phyloP scores from a whole-genome alignment of 2,329 filamentous ascomycete genomes.

The Trichoderma harzianum region DNA sequence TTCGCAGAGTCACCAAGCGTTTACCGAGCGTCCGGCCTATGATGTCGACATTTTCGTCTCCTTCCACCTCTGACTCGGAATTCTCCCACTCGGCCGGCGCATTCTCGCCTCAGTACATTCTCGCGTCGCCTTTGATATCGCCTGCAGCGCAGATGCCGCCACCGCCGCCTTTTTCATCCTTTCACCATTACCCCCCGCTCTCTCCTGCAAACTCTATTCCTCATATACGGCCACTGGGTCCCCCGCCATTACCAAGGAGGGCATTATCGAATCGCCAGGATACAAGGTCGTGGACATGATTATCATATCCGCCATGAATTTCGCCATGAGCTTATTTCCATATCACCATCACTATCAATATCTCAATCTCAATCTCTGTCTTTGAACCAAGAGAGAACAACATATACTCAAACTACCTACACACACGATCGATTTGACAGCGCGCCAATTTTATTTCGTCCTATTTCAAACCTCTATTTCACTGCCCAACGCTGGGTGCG shows the following conservation, averaged over 20 bases:
- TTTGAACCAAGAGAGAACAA: neutral
- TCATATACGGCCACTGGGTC: neutral
- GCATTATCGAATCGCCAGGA: neutral
- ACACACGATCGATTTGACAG: neutral
- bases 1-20: conserved; percentile 17
- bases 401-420: neutral
- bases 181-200: neutral
- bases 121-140: conserved; percentile 10
- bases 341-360: too few species aligned
- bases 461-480: neutral
- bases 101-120: conserved; percentile 1
- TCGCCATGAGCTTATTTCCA: neutral
- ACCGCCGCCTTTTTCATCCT: neutral
- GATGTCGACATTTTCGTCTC: conserved; percentile 2
- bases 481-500: neutral
- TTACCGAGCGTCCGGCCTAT: neutral
- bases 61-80: conserved; percentile 12
- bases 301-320: neutral
- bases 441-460: neutral
- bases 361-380: neutral
- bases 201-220: conserved; percentile 2
- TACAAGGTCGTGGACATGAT: conserved; percentile 1
- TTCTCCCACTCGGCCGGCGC: neutral
- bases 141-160: neutral
- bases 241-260: conserved; percentile 7